Evolutionary conservation across 148 eudicot genomes (phyloP), one percentile per base, ranked within the genome.

Genomic region (Rhododendron mucronatum): DNA sequence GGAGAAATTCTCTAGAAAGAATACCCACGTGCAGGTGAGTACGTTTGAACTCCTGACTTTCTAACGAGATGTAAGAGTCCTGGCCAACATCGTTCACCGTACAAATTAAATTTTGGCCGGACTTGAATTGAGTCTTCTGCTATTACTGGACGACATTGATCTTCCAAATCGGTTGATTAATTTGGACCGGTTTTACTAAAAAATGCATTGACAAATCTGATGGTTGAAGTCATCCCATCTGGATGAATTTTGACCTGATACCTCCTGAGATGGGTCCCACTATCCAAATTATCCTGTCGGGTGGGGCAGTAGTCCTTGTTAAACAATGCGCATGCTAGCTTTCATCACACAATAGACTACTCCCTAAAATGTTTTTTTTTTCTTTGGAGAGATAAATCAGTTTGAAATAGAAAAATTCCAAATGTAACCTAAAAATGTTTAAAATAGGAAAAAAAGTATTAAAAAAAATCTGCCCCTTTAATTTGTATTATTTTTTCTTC

Each of bases 141-240:
- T 51, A 51, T 2, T 47, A 47, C 15, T 13, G 16, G 16, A 51
- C 55, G 55, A 51, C 16, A 51, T 51, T 59, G 65, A 6, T 59
- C 65, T 63, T 63, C 69, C 69, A 2, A 63, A 63, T 23, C n/a
- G 26, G 69, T 21, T 63, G 28, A 63, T 57, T 57, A 57, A 57
- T 4, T 57, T 6, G 21, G 61, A 41, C 45, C 6, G 45, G 45
- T 51, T 2, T 18, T 57, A 57, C 61, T 6, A 7, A 59, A 20
- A 67, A 67, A n/a, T 28, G 16, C 74, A n/a, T 11, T 67, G 74
- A 13, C 26, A 4, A 45, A 78, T 45, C 57, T 23, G 50, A 78
- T 45, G 81, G 81, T n/a, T 45, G 57, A 78, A n/a, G 30, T 8
- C 81, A 23, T 47, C 81, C 55, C 81, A 78, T 78, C 30, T 78